Evolutionary conservation across 495 filamentous ascomycete genomes (phyloP), one percentile per base, ranked within the genome.

Genomic region (Talaromyces liani): DNA sequence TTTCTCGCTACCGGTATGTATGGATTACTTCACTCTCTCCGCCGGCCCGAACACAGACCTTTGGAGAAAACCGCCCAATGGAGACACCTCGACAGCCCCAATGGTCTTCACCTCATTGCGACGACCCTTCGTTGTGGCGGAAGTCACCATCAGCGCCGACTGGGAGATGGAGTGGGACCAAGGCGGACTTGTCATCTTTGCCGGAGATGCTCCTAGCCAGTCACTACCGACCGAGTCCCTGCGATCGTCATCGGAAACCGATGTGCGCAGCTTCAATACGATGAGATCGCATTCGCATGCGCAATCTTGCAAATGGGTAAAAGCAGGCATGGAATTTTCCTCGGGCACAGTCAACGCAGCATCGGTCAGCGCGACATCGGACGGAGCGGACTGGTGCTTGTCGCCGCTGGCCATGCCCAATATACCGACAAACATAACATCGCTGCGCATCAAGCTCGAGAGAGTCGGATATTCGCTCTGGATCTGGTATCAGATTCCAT

Each of bases 171-270:
- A 84, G 77, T 85, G 81, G 80, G 82, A 85, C 63, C 83, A 93
- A 72, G 78, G 76, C 45, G 90, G 88, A 12, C 87, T 95, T 68
- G 89, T 90, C 64, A 86, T 91, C 63, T 91, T 91, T 63, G 85
- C 88, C 53, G 90, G 90, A 61, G 87, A 86, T 16, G 80, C 89
- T 25, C 82, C 91, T 47, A 87, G 87, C 0, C 72, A 75, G 63
- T 71, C 78, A 1, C 66, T 71, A 36, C 70, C 72, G 1, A 68
- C 73, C 1, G 71, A 71, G 24, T 64, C 58, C 8, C 59, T 66
- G 2, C 65, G 63, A 49, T 41, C 66, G 14, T 45, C 24, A 31
- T 29, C 55, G 8, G 36, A 33, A 29, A 41, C 34, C 24, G 56
- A 56, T 9, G 33, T 33, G 7, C 63, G 55, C 20, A 54, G 33